Evolutionary conservation across 495 filamentous ascomycete species (phyloP), one percentile per base, ranked within the genome.

Genomic region (Hypomontagnella submonticulosa): DNA sequence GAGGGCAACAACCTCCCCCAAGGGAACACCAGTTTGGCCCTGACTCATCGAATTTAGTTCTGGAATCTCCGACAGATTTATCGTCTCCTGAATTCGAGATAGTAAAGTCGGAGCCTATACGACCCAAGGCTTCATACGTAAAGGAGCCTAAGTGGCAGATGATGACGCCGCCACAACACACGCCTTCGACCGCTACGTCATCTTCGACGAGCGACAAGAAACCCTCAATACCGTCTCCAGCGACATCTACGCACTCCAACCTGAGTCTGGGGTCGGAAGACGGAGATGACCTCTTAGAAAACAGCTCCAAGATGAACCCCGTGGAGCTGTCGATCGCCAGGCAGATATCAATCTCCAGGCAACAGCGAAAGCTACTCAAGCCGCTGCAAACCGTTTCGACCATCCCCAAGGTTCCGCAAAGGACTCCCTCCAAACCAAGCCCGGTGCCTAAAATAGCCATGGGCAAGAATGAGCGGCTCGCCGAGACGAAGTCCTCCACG

Each of bases 291-390:
- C 66, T 72, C 1, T 71, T 80, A n/a, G 70, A 71, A 11, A 52
- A 71, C 20, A 48, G 48, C 38, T 52, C 52, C 4, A 67, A 57
- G 16, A 73, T 73, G 68, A 71, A 67, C 34, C 69, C 83, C 16
- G 83, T 84, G 5, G 83, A 88, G 66, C 74, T 85, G 44, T 85
- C 82, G 13, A 86, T 88, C 59, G 84, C 85, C 2, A 71, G 85
- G 8, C 83, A 87, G 67, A 85, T 88, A 62, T 84, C 81, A 36
- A 77, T 88, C 18, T 86, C 85, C 30, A 69, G 82, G 34, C 79
- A 83, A 67, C 85, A 87, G 73, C 74, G 80, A 1, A 76, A 79
- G 67, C 61, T 87, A 44, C 71, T 87, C 6, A 67, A 64, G 60
- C 72, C 73, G 13, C 51, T 76, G 32, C 55, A 70, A 44, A 76